Evolutionary conservation across 139 green algal species (phyloP).

Genomic region (Pleodorina starrii): DNA sequence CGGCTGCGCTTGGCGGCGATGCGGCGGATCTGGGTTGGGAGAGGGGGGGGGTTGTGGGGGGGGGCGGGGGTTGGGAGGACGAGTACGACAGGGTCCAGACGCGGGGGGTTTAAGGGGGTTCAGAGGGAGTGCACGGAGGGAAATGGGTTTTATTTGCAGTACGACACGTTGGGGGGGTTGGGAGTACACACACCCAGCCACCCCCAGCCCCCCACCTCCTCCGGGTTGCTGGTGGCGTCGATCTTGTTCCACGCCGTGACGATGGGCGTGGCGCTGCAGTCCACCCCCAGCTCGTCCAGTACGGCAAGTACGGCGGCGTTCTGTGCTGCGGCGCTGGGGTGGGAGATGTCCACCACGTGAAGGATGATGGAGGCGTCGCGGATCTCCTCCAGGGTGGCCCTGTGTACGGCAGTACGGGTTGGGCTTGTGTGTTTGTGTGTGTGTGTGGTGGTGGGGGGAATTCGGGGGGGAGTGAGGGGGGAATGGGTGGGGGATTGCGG

Average conservation of each 20-base stretch:
- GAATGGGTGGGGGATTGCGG: not conserved
- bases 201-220: constrained; percentile 58
- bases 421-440: not conserved
- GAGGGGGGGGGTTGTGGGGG: not conserved
- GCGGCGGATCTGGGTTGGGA: constrained; percentile 47
- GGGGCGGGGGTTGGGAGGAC: not conserved
- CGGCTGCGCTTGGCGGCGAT: constrained; percentile 54
- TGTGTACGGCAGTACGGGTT: not conserved
- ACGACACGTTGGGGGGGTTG: too few species aligned
- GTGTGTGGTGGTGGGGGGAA: not conserved
- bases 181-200: too few species aligned
- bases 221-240: constrained; percentile 76
- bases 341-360: constrained; percentile 95
- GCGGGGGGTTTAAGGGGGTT: too few species aligned
- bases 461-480: not conserved
- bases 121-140: too few species aligned
- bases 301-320: constrained; percentile 81
- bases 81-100: too few species aligned
- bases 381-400: constrained; percentile 97
- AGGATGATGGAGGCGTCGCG: constrained; percentile 83
- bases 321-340: constrained; percentile 85
- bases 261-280: constrained; percentile 77
- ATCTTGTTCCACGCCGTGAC: constrained; percentile 97
- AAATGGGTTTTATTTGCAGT: too few species aligned
- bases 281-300: constrained; percentile 81